A percentile compares a stretch with the other conserved stretches of the same genome.
Evolutionary conservation across 2,329 filamentous ascomycete species (phyloP).

Genomic region (Neofusicoccum kwambonambiense): DNA sequence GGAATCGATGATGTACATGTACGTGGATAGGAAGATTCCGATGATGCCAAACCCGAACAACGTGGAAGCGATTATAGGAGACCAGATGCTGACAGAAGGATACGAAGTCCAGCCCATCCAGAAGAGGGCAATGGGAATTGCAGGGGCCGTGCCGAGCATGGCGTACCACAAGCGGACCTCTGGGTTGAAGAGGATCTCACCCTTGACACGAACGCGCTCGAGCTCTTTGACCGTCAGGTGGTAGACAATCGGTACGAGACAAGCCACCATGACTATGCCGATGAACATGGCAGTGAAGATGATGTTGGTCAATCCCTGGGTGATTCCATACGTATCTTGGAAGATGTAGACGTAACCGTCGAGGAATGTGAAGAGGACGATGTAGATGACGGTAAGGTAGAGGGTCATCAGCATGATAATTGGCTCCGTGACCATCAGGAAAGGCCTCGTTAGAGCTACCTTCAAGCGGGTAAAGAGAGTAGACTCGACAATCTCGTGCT

Average conservation of each 20-base stretch:
- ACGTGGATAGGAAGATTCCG: constrained; percentile 49
- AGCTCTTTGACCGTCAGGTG: constrained; percentile 46
- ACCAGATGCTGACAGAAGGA: constrained; percentile 50
- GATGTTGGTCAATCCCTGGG: constrained; percentile 45
- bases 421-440: constrained; percentile 43
- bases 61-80: constrained; percentile 50
- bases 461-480: constrained; percentile 19
- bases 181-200: constrained; percentile 44
- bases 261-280: constrained; percentile 37
- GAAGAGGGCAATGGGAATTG: constrained; percentile 54
- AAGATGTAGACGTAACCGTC: constrained; percentile 55
- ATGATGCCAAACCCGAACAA: constrained; percentile 54
- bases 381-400: constrained; percentile 55
- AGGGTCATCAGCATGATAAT: constrained; percentile 51
- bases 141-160: constrained; percentile 50
- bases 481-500: constrained; percentile 23
- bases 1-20: constrained; percentile 59
- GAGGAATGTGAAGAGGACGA: constrained; percentile 55
- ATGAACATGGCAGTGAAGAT: constrained; percentile 50
- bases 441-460: constrained; percentile 19
- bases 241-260: constrained; percentile 48
- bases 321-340: constrained; percentile 48
- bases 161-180: constrained; percentile 56
- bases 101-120: constrained; percentile 59
- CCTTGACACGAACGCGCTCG: constrained; percentile 37